Conservation (phyloP, 208 protist species). For the Zelonia costaricensis region DNA sequence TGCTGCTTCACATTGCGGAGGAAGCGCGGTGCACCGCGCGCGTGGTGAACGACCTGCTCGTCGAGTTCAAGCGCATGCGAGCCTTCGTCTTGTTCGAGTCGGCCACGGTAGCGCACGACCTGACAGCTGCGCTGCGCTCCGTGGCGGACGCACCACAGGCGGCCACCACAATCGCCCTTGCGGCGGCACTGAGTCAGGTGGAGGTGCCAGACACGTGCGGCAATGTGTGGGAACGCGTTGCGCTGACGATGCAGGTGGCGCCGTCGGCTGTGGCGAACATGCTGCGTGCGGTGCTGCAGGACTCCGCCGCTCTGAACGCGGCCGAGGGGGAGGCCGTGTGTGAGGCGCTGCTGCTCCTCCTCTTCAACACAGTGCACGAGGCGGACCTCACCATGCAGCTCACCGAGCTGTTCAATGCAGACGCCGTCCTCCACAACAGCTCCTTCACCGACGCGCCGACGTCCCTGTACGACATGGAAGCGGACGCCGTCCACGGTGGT, state of each 20-base stretch:
- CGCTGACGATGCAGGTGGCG: conserved; percentile 1
- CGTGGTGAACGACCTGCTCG: conserved; percentile 4
- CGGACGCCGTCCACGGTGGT: not conserved
- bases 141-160: not conserved
- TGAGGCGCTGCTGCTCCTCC: conserved; percentile 3
- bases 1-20: not conserved
- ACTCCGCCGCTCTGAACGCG: not conserved
- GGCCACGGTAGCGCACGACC: not conserved
- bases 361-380: not conserved
- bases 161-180: not conserved
- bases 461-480: too few species aligned
- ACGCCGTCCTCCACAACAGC: conserved; percentile 1
- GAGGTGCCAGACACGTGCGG: not conserved
- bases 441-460: not conserved
- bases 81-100: conserved; percentile 1
- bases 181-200: conserved; percentile 4
- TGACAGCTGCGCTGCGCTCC: not conserved
- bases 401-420: not conserved
- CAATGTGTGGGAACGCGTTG: conserved; percentile 4
- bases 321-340: conserved; percentile 3
- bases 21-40: not conserved
- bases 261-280: not conserved
- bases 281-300: conserved; percentile 2
- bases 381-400: not conserved
- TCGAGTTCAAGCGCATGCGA: not conserved